Base-by-base conservation (phyloP, 2,329 filamentous ascomycete genomes). In the Elsinoe australis region DNA sequence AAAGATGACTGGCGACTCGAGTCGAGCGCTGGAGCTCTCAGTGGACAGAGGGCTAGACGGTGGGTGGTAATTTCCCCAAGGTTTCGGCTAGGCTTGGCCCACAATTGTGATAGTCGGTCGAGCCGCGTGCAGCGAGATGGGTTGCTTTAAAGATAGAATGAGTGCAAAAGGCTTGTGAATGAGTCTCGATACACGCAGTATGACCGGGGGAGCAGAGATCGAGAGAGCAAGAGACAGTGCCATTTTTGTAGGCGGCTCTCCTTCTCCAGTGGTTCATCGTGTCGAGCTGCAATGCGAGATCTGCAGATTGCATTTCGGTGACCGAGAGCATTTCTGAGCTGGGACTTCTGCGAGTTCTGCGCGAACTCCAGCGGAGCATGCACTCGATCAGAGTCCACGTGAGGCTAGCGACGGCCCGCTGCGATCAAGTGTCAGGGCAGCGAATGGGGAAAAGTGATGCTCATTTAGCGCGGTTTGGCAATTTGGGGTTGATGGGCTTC, bases 301-400 rank as follows among this genome's bases (percentile, higher is more conserved):
- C 39, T 44, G 39, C 39, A 42, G 47, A 49, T 34, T 42, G 41
- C 26, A 12, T 35, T 38, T 49, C 47, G 41, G 32, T 39, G n/a
- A 49, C 36, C 22, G 47, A 44, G n/a, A 35, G 26, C 26, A 24
- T 34, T 49, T n/a, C 24, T 29, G 24, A 12, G 31, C n/a, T 12
- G 15, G 10, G 17, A 19, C 22, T 14, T 26, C 19, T 10, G 34
- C 34, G 34, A 38, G 21, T 10, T 21, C 8, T 15, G 39, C 29
- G 39, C 28, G 39, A 26, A 17, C 39, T 32, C 21, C 17, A 44
- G 39, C 28, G 18, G 26, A 29, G 28, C 21, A 31, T 28, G 39
- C 24, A 26, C 19, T 12, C 15, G 26, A 31, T 9, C 8, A 8
- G 24, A 24, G 28, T 14, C 24, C 39, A 44, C 26, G 39, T 19